phyloP scores from a whole-genome alignment of 2,329 filamentous ascomycete genomes.

The Colletotrichum nymphaeae region DNA sequence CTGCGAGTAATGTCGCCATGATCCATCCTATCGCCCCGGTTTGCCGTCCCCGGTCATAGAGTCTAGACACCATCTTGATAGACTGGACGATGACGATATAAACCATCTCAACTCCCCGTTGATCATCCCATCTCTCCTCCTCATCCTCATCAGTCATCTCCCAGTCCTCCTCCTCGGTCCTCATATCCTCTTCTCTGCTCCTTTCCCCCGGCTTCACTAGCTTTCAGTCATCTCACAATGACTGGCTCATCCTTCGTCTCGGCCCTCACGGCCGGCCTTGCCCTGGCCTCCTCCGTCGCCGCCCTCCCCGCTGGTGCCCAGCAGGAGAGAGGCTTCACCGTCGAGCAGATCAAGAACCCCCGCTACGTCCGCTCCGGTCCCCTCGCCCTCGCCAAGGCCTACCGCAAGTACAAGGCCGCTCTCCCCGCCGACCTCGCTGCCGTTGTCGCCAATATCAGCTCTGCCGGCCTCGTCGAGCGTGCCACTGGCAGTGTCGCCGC shows the following conservation, averaged over 20 bases:
- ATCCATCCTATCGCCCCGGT: neutral
- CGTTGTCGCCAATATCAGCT: slow-evolving; percentile 40
- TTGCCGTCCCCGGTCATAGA: neutral
- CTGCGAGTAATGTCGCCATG: neutral
- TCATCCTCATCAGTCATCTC: slow-evolving; percentile 15
- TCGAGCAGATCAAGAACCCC: slow-evolving; percentile 51
- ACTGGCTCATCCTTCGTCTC: slow-evolving; percentile 22
- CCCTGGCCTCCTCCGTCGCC: slow-evolving; percentile 39
- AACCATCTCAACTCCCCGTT: slow-evolving; percentile 11
- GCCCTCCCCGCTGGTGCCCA: slow-evolving; percentile 35
- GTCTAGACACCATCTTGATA: neutral
- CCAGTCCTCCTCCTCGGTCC: slow-evolving; percentile 9
- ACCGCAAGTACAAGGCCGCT: slow-evolving; percentile 50
- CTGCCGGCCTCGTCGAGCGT: slow-evolving; percentile 38
- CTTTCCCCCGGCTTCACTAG: neutral
- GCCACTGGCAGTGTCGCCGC: slow-evolving; percentile 44
- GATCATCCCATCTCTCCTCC: neutral
- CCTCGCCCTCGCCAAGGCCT: slow-evolving; percentile 48
- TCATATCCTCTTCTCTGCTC: neutral
- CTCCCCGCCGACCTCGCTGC: slow-evolving; percentile 43
- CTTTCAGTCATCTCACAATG: slow-evolving; percentile 15
- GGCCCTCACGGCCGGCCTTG: slow-evolving; percentile 30
- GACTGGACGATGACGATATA: slow-evolving; percentile 28
- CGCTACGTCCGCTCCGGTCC: slow-evolving; percentile 46
- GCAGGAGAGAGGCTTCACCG: slow-evolving; percentile 39